These are phyloP conservation scores for Litchi chinensis DNA, from an alignment of 345 rosid genomes.

Conservation along the genomic window DNA sequence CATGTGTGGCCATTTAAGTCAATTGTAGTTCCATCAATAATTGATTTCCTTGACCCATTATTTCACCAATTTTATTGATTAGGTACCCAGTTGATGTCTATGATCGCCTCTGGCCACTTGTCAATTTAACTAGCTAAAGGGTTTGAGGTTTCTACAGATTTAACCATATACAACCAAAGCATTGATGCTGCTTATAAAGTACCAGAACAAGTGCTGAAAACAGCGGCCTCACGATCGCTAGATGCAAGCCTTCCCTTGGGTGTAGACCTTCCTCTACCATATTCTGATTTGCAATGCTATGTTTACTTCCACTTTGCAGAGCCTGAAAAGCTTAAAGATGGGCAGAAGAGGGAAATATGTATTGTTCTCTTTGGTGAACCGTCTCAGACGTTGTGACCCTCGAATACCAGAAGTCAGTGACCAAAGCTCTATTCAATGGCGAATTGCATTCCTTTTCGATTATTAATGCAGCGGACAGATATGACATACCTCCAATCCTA, in stretches of 20 bases:
- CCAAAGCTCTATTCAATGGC: background rate
- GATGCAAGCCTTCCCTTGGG: background rate
- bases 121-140: background rate
- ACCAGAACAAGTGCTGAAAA: background rate
- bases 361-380: background rate
- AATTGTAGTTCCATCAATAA: no score
- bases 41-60: no score
- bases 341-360: background rate
- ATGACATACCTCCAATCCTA: background rate
- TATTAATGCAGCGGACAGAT: slow-evolving; percentile 3
- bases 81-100: background rate
- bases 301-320: background rate
- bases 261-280: background rate
- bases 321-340: no score
- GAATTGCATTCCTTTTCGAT: background rate
- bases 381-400: background rate
- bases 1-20: no score
- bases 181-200: background rate
- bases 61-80: background rate
- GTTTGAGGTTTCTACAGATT: background rate
- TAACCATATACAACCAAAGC: background rate
- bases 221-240: background rate
- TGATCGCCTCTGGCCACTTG: slow-evolving; percentile 3
- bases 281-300: no score
- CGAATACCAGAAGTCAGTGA: background rate